Base-by-base conservation (phyloP, 2,329 filamentous ascomycete species). In the Orbilia ellipsospora region DNA sequence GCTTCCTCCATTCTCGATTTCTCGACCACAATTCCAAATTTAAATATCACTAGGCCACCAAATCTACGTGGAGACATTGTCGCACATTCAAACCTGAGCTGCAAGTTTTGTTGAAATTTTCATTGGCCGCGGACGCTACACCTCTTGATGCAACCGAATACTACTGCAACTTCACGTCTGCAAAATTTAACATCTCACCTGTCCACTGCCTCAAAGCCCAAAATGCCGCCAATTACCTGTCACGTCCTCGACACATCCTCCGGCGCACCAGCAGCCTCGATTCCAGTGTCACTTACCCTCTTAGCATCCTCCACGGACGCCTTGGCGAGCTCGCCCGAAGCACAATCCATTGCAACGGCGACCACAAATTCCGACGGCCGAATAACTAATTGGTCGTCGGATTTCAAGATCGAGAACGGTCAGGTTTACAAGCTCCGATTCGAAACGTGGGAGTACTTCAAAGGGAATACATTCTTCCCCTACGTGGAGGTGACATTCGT, bases 211-310 rank as follows among this genome's bases (percentile, higher is more conserved):
- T 23, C 70, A 26, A 40, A 50, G 18, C 20, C 45, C 26, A 57
- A 72, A 44, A 79, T 77, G 61, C 78, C 78, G 81, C 88, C 88
- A 81, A 94, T 95, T 80, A 94, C 92, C 82, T 94, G 92, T 85
- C 92, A 95, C 85, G 88, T 94, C 82, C 91, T 95, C 82, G 91
- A 95, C 85, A 94, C 92, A 10, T 87, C 89, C n/a, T 84, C 87
- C 76, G 92, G 92, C 80, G 86, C 86, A 69, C 92, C 92, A 20
- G 92, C 88, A 15, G 83, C 85, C 68, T 85, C 85, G 77, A 87
- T 95, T 79, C 85, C 86, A 78, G 91, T 94, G 69, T 88, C 87
- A 65, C 87, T 93, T 20, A 73, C 67, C 31, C 77, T 70, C 50
- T 69, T 80, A 72, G 73, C 81, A 12, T 77, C 81, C 55, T 64